Evolutionary conservation across 352 stramenopile species (phyloP), one percentile per base, ranked within the genome.

Genomic region (Pythium scleroteichum): DNA sequence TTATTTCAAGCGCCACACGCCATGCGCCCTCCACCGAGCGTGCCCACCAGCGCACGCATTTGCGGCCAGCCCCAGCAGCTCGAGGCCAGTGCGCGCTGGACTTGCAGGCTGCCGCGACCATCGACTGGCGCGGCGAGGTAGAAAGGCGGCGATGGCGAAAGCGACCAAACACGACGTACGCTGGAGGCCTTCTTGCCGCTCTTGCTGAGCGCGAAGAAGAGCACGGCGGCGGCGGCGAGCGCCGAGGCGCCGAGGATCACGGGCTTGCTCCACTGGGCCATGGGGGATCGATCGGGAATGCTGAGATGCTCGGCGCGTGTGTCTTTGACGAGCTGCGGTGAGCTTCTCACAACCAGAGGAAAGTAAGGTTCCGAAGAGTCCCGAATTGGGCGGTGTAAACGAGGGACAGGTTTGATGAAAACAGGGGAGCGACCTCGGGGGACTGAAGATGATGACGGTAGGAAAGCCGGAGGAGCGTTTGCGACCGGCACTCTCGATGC

Each of bases 231-330:
- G 39, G 80, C 76, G 23, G 81, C 82, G 17, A 89, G 57, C 27
- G 75, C 79, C 26, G 82, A 87, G 59, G 89, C 79, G 64, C 77
- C 78, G 53, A 95, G 79, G 63, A 95, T 76, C 52, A 93, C 64
- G 42, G 82, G 82, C 72, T 93, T 95, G 68, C 75, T 83, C 68
- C 91, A 79, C 53, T 88, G 78, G 69, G 87, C 78, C 83, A 92
- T 94, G 26, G 33, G n/a, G n/a, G n/a, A n/a, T n/a, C 53, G 41
- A 20, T 8, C 48, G 40, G 39, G 8, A 27, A n/a, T n/a, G n/a
- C n/a, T n/a, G 42, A 32, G 39, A 56, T 47, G 22, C 35, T n/a
- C 22, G 2, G 12, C 20, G 52, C 64, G 59, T 72, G 53, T 72
- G 57, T 53, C 58, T 72, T 64, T 71, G 55, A 61, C 17, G 17